These are phyloP conservation scores for Xylaria intraflava DNA, from an alignment of 495 filamentous ascomycete genomes.

Conservation along the genomic window DNA sequence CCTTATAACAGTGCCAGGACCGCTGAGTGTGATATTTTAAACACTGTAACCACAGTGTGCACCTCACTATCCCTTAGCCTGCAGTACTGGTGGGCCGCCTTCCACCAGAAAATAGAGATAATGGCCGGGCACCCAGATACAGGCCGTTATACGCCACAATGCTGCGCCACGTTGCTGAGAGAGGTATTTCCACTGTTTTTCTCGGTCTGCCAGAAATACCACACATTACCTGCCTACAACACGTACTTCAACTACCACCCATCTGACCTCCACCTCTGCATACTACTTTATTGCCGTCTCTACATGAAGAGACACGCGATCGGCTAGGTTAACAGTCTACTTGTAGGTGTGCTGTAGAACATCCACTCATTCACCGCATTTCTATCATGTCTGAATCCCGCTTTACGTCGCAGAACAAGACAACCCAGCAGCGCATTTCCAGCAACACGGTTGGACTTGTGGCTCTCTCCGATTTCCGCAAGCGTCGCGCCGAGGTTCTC, in stretches of 20 bases:
- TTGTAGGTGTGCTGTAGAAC: not conserved
- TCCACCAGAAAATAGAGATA: too few relatives aligned
- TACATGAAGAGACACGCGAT: too few relatives aligned
- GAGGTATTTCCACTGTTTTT: not conserved
- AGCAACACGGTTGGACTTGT: slow-evolving; percentile 92
- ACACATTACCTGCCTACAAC: too few relatives aligned
- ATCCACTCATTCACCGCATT: not conserved
- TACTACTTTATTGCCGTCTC: too few relatives aligned
- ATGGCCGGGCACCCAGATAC: too few relatives aligned
- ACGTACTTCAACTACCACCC: not conserved
- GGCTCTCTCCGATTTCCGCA: slow-evolving; percentile 88
- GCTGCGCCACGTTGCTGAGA: not conserved
- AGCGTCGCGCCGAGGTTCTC: slow-evolving; percentile 87
- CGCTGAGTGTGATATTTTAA: too few relatives aligned
- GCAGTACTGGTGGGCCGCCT: too few relatives aligned
- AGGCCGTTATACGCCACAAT: too few relatives aligned
- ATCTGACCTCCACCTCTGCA: not conserved
- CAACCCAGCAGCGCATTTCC: slow-evolving; percentile 84
- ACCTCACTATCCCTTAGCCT: too few relatives aligned
- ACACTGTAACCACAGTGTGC: too few relatives aligned
- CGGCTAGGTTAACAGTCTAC: not conserved
- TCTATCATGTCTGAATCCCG: slow-evolving; percentile 35
- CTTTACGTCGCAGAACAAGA: slow-evolving; percentile 73
- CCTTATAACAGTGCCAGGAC: too few relatives aligned
- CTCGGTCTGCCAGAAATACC: too few relatives aligned